A percentile compares a stretch with the other conserved stretches of the same genome.
Conservation (phyloP, 345 rosid genomes). For the Geranium rotundifolium region DNA sequence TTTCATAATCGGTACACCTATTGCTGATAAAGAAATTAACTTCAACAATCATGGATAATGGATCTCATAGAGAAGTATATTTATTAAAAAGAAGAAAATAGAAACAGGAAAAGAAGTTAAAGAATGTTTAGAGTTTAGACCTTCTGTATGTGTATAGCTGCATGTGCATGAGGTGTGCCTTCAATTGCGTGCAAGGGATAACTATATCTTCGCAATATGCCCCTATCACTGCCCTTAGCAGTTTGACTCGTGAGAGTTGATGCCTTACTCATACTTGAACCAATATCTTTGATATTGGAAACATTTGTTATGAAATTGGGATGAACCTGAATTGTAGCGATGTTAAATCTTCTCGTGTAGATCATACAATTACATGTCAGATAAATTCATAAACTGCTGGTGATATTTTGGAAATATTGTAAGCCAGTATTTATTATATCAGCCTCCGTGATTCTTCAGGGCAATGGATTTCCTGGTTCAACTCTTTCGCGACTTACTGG, state of each 20-base stretch:
- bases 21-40: too few species aligned
- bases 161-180: background rate
- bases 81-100: too few species aligned
- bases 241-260: background rate
- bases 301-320: too few species aligned
- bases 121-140: too few species aligned
- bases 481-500: slow-evolving; percentile 71
- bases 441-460: slow-evolving; percentile 24
- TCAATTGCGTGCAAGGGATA: background rate
- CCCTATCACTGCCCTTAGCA: background rate
- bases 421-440: background rate
- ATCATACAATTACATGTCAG: background rate
- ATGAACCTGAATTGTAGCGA: background rate
- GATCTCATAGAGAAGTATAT: background rate
- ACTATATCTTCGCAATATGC: background rate
- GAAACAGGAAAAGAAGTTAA: background rate
- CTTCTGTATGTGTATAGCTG: background rate
- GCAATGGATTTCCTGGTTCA: slow-evolving; percentile 95
- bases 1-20: too few species aligned
- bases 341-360: background rate
- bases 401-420: background rate
- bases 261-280: too few species aligned
- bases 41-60: background rate
- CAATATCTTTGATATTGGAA: too few species aligned
- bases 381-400: background rate